Evolutionary conservation across 495 filamentous ascomycete species (phyloP), one percentile per base, ranked within the genome.

Genomic region (Podospora bellae-mahoneyi): DNA sequence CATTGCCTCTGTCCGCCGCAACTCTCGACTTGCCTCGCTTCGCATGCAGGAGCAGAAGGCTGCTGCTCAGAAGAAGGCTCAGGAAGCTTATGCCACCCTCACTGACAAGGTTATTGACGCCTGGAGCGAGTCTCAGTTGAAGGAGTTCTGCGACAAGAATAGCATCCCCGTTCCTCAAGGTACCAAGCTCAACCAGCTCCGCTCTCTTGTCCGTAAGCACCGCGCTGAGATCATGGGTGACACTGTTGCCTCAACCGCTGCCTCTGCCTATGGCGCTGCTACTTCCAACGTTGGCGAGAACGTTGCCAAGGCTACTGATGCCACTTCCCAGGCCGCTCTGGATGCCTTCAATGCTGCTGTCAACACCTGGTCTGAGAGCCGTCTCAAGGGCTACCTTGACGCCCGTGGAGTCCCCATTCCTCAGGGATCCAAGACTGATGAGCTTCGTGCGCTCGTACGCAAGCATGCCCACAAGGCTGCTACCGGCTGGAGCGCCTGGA

Each of bases 141-240:
- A 98, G 83, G 86, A 93, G 39, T 97, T 97, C 84, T 87, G 92
- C 63, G 94, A 99, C 83, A 90, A 90, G 77, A 92, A 98, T 75
- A 84, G 87, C 71, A 92, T 99, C 62, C 85, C 85, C 80, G 90
- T 97, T 32, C 94, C 94, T 6, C 95, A 98, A 78, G 94, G 95
- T 30, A 94, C 90, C 70, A 93, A 81, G 74, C 83, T 82, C 83
- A 97, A 97, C 78, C 94, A 98, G 75, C 86, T 98, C 19, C 79
- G 95, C 60, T 93, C 95, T 61, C 87, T 98, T 61, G 92, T 93
- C 64, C 92, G 95, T 73, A 96, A 96, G 84, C 85, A 97, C 82
- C 92, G 92, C 61, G 86, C 89, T 58, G 84, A 88, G 62, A 81
- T 97, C 65, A 80, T 89, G 23, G 90, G 88, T 54, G 88, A 94